Evolutionary conservation across 495 filamentous ascomycete species (phyloP), one percentile per base, ranked within the genome.

Genomic region (Xylaria castorea): DNA sequence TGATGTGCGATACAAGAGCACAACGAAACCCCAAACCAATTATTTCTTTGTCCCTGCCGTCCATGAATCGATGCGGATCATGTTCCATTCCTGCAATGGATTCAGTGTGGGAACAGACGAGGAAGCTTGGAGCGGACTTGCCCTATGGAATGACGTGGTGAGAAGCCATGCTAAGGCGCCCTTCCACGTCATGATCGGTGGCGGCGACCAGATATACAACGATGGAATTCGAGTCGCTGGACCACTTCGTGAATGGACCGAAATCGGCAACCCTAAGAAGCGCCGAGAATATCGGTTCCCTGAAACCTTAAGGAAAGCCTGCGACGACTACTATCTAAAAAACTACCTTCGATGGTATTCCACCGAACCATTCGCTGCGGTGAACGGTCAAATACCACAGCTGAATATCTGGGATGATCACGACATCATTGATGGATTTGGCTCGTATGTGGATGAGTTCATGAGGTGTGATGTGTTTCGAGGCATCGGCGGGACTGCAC

Each of bases 351-450:
- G 86, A 40, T 98, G 95, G 95, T 98, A 96, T 78, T 86, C 87
- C 46, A 92, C 87, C 20, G 91, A 95, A 75, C 92, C 94, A 0
- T 98, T 97, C 82, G 90, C 92, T 6, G 81, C 86, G 18, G 93
- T 92, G 46, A 98, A 97, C 75, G 91, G 89, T 16, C 91, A 92
- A 77, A 98, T 98, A 76, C 90, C 95, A 1, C 94, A 97, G 81
- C 80, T 98, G 77, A 97, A 97, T 79, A 91, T 97, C 53, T 98
- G 95, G 94, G 95, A 97, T 80, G 94, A 97, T 76, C 94, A 97
- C 79, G 90, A 91, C 82, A 95, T 95, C 74, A 95, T 95, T 74
- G 94, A 97, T 76, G 94, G 94, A 5, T 97, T 97, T 74, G 95
- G 95, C 3, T 94, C 92, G 1, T 97, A 98, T 80, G 93, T 93